Conservation (phyloP, 164 flowering plant species). For the Echeveria elegans region DNA sequence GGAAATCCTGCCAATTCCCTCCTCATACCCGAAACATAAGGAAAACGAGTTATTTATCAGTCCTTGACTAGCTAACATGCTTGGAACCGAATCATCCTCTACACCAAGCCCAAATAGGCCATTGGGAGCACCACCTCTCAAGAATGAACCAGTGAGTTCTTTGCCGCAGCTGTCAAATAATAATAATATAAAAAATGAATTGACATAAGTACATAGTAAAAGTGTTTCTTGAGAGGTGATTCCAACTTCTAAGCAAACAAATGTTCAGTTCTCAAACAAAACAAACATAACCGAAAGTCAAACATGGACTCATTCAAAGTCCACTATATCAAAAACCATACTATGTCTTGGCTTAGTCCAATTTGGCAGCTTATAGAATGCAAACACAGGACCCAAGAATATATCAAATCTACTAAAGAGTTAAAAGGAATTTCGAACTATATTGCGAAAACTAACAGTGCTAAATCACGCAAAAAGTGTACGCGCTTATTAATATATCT, state of each 20-base stretch:
- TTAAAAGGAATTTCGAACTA: background rate
- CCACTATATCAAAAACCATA: background rate
- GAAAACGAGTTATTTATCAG: conserved; percentile 71
- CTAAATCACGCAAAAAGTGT: background rate
- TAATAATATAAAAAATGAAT: conserved; percentile 5
- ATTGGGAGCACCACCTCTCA: conserved; percentile 65
- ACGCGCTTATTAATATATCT: background rate
- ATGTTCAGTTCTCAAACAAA: background rate
- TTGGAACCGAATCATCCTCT: conserved; percentile 64
- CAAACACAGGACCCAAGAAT: background rate
- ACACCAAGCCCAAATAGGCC: conserved; percentile 90
- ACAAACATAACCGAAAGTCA: background rate
- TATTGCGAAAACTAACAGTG: background rate
- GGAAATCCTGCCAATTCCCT: conserved; percentile 71
- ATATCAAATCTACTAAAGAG: background rate
- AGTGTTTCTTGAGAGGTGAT: background rate
- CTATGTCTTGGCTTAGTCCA: background rate
- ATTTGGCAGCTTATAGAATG: background rate
- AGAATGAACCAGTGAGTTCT: conserved; percentile 67
- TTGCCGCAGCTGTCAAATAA: conserved; percentile 63
- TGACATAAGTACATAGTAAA: background rate
- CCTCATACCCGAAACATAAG: conserved; percentile 70
- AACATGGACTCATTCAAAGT: background rate
- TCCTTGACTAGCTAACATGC: conserved; percentile 61
- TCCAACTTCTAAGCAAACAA: background rate